Evolutionary conservation across 768 basidiomycete genomes (phyloP), one percentile per base, ranked within the genome.

Genomic region (Tephrocybe sp.): DNA sequence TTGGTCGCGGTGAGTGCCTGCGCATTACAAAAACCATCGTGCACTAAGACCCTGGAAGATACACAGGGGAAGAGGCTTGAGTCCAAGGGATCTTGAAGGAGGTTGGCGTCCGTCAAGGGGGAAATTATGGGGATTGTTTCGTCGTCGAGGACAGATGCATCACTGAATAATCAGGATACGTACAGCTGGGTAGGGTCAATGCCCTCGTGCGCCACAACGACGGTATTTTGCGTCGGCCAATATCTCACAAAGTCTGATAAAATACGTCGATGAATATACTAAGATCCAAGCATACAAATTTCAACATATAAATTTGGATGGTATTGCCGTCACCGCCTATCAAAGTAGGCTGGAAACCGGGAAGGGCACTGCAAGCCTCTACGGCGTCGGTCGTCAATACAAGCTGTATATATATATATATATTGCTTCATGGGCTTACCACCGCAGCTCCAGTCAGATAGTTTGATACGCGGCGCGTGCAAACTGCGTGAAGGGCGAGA

Each of bases 181-280:
- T 26, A 23, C 1, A 85, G 57, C 51, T 78, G 62, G 0, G 67
- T 74, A 6, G 82, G 79, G 53, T 85, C 79, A 4, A 84, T 85
- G 14, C 84, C 84, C 59, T 85, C 71, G 55, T 84, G 83, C 1
- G 77, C 77, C 7, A 85, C 80, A n/a, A 85, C 73, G 32, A 84
- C 72, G 2, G 80, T 69, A 49, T 75, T 70, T 52, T 76, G 65
- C 6, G 67, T 54, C 1, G 77, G 75, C 71, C 79, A 83, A 56
- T 77, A 82, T 6, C 84, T 83, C 17, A 84, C 80, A 57, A 74
- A 83, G 56, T 68, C 81, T 83, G 48, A 4, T 30, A 43, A 46
- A 38, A 24, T 33, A 17, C n/a, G 6, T 8, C 9, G 32, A 28
- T 25, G 18, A 28, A 28, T 9, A 12, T 17, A 25, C 33, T 12